A percentile compares a stretch with the other conserved stretches of the same genome.
Conservation (phyloP, 768 basidiomycete species). For the Suillus subaureus region DNA sequence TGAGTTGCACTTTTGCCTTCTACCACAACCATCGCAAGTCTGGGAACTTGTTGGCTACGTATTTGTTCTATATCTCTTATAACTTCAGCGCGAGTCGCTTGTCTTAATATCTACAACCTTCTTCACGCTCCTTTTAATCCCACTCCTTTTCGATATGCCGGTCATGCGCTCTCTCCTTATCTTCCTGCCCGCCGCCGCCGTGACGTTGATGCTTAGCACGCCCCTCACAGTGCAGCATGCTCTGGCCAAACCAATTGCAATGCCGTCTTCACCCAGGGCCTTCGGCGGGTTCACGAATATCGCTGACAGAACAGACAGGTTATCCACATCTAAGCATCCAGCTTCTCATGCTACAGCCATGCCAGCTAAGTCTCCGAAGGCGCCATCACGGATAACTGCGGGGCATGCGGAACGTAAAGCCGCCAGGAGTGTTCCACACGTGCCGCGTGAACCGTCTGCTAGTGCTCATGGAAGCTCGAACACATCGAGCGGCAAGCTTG, state of each 20-base stretch:
- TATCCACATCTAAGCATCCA: not conserved
- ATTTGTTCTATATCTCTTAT: conserved; percentile 16
- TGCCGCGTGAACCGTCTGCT: not conserved
- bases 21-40: conserved; percentile 21
- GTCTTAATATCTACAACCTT: conserved; percentile 9
- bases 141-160: conserved; percentile 29
- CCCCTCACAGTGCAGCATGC: conserved; percentile 19
- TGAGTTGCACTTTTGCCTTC: conserved; percentile 10
- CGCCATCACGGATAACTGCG: not conserved
- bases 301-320: not conserved
- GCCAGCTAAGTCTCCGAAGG: not conserved
- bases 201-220: conserved; percentile 38
- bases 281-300: not conserved
- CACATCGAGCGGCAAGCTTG: not conserved
- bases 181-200: conserved; percentile 42
- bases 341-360: not conserved
- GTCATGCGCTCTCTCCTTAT: conserved; percentile 41
- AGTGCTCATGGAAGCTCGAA: not conserved
- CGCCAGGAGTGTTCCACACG: not conserved
- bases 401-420: not conserved
- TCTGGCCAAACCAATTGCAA: conserved; percentile 21
- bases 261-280: not conserved
- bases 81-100: conserved; percentile 34
- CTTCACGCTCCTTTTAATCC: conserved; percentile 19
- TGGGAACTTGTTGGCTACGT: conserved; percentile 1